Base-by-base conservation (phyloP, 1,139 yeast species). In the Candida pseudoviswanathii region DNA sequence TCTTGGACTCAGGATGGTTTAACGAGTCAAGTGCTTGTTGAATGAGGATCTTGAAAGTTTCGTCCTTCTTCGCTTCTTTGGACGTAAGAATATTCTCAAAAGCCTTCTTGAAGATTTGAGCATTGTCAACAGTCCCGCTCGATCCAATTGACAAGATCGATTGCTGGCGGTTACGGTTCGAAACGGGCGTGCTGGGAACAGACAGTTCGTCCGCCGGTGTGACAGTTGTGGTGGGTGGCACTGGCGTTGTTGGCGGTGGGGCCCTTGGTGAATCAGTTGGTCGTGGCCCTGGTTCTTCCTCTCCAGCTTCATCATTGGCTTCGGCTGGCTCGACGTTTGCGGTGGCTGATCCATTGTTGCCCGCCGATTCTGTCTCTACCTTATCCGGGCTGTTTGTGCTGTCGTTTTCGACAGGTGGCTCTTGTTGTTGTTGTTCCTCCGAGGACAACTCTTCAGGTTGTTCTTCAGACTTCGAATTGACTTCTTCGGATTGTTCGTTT, bases 1-100 rank as follows among this genome's bases (percentile, higher is more conserved):
- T 71, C 46, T 66, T 61, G 2, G 71, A 58, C 21, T 58, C 64
- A 1, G 62, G 45, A 47, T 61, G 62, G 47, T 65, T 66, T 37
- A 75, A 63, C 3, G 73, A 62, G 50, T 70, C 75, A 43, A 74
- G 62, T 1, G 78, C 78, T 34, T 62, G 66, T 52, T 73, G 73
- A 4, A 72, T 63, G 4, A 71, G 58, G 4, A 48, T 51, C 50
- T 64, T 70, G 47, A 75, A 60, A 7, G 55, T 54, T 27, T 69
- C 73, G 50, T 73, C 70, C 56, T 75, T 75, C 55, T 73, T 75
- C 24, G 72, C 73, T 46, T 75, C 79, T 54, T 75, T 76, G 47
- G 70, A 65, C 11, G 53, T 57, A 36, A 70, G 56, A 41, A 75
- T 73, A 21, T 52, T 38, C 47, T 73, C 77, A 52, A 75, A 73